phyloP scores from a whole-genome alignment of 2,329 filamentous ascomycete genomes.

The Ceratocystis ficicola region DNA sequence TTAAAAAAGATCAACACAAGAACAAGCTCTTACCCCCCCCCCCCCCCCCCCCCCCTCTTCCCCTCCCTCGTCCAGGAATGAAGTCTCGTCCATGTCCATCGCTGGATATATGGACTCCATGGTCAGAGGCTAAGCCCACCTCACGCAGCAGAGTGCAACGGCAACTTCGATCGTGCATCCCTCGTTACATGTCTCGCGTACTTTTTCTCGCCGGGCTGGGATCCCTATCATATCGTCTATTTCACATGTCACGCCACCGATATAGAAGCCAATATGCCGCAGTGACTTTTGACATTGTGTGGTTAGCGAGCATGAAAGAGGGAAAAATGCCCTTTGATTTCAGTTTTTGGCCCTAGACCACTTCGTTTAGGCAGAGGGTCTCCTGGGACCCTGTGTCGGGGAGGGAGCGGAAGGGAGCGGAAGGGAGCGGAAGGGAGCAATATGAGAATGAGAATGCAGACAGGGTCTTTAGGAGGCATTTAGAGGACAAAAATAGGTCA shows the following conservation, averaged over 20 bases:
- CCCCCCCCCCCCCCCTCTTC: not conserved
- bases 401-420: not conserved
- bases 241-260: not conserved
- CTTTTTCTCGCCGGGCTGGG: not conserved
- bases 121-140: not conserved
- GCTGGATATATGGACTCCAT: not conserved
- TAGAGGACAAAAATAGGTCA: not conserved
- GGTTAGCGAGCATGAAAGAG: not conserved
- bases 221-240: not conserved
- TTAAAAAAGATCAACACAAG: no score
- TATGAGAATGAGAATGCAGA: conserved; percentile 2
- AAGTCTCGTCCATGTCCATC: not conserved
- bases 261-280: not conserved
- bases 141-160: not conserved
- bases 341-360: not conserved
- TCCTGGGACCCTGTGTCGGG: not conserved
- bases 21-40: no score
- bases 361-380: not conserved
- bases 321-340: not conserved
- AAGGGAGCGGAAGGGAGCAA: not conserved
- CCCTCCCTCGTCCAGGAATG: conserved; percentile 1
- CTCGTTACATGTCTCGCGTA: not conserved
- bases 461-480: conserved; percentile 2
- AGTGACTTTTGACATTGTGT: not conserved
- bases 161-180: not conserved